phyloP scores from a whole-genome alignment of 805 yeast genomes.

The Saccharomyces eubayanus region DNA sequence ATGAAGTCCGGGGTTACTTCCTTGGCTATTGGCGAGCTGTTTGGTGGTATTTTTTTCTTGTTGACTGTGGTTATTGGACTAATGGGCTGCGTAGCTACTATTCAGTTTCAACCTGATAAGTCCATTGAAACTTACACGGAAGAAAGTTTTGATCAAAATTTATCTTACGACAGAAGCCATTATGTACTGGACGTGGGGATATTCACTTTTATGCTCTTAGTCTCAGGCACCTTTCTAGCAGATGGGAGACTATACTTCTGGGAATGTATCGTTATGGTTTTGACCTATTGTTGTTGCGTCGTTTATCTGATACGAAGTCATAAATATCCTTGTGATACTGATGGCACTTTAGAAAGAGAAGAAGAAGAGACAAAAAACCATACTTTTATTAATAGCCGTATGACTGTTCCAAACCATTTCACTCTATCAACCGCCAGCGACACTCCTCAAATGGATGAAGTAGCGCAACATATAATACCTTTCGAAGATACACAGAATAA shows the following conservation, averaged over 20 bases:
- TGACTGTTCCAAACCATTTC: neutral
- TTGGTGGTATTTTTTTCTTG: conserved; percentile 84
- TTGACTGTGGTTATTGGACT: conserved; percentile 72
- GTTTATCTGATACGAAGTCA: conserved; percentile 34
- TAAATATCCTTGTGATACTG: conserved; percentile 1
- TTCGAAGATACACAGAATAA: neutral
- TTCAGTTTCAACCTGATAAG: conserved; percentile 35
- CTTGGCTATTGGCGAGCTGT: conserved; percentile 80
- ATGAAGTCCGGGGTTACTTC: conserved; percentile 62
- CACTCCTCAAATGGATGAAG: neutral
- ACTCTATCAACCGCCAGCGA: neutral
- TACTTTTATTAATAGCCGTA: neutral
- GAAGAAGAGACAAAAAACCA: neutral
- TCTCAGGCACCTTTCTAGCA: conserved; percentile 44
- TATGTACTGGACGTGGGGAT: conserved; percentile 57
- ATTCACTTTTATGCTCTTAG: conserved; percentile 42
- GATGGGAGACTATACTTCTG: conserved; percentile 47
- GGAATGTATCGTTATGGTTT: conserved; percentile 52
- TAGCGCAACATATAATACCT: neutral
- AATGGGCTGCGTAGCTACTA: conserved; percentile 63
- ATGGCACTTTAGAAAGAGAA: neutral
- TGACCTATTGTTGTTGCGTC: conserved; percentile 53
- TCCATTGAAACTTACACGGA: neutral
- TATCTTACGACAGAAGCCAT: conserved; percentile 30
- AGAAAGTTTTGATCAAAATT: neutral